Percentiles rank a stretch among this genome's conserved stretches.
Conservation (phyloP, 2,329 filamentous ascomycete genomes). For the Verticillium longisporum region DNA sequence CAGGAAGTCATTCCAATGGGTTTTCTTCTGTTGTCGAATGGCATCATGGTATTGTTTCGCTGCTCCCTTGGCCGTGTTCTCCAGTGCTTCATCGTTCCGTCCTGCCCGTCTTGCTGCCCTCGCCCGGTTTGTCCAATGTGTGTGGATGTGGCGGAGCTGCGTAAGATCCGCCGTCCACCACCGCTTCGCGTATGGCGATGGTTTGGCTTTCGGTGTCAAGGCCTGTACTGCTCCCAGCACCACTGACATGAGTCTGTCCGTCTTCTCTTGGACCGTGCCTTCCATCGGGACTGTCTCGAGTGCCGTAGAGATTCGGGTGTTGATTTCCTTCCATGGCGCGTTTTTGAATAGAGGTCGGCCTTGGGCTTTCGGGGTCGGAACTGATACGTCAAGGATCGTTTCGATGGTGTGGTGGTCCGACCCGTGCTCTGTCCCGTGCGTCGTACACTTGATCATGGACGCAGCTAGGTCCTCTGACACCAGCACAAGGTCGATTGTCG, state of each 20-base stretch:
- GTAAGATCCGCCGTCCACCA: constrained; percentile 22
- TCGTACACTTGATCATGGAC: constrained; percentile 8
- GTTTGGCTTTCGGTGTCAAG: constrained; percentile 16
- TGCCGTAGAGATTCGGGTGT: constrained; percentile 4
- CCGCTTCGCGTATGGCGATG: constrained; percentile 18
- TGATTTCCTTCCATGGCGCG: constrained; percentile 17
- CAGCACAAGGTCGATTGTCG: constrained; percentile 19
- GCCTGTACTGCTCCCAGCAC: neutral
- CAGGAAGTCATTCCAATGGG: constrained; percentile 19
- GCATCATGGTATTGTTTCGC: constrained; percentile 17
- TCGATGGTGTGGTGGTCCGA: constrained; percentile 23
- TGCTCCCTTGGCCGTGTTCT: constrained; percentile 14
- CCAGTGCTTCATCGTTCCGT: neutral
- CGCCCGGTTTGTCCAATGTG: constrained; percentile 19
- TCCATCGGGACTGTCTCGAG: constrained; percentile 16
- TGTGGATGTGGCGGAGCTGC: constrained; percentile 18
- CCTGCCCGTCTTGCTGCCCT: constrained; percentile 8
- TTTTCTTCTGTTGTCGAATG: constrained; percentile 17
- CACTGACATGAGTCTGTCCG: neutral
- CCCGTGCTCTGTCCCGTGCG: constrained; percentile 14
- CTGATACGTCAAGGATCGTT: constrained; percentile 18
- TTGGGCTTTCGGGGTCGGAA: constrained; percentile 2
- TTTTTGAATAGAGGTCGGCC: constrained; percentile 18
- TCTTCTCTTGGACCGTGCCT: constrained; percentile 3
- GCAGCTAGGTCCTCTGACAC: constrained; percentile 14